A percentile compares a stretch with the other conserved stretches of the same genome.
These are phyloP conservation scores for Pythium folliculosum DNA, from an alignment of 352 stramenopile genomes.

Conservation along the genomic window DNA sequence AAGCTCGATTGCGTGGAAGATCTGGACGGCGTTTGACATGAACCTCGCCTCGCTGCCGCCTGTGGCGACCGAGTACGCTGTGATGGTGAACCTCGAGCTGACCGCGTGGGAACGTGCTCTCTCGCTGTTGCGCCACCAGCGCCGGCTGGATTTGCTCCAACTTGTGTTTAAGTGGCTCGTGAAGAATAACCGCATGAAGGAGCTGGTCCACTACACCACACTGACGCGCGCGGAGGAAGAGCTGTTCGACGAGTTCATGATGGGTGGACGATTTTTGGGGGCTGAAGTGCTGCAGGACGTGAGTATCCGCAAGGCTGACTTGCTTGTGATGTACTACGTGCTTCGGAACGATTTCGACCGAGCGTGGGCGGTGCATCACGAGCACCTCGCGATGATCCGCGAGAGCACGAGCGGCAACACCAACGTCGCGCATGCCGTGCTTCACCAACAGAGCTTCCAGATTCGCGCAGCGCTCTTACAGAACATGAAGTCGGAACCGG, in stretches of 20 bases:
- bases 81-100: slow-evolving; percentile 79
- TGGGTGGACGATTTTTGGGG: slow-evolving; percentile 46
- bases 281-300: slow-evolving; percentile 67
- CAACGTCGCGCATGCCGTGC: slow-evolving; percentile 51
- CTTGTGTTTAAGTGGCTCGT: slow-evolving; percentile 77
- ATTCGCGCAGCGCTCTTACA: slow-evolving; percentile 59
- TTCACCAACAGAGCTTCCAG: slow-evolving; percentile 68
- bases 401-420: slow-evolving; percentile 60
- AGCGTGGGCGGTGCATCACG: slow-evolving; percentile 76
- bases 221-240: slow-evolving; percentile 54
- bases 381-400: slow-evolving; percentile 75
- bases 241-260: slow-evolving; percentile 73
- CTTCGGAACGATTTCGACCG: slow-evolving; percentile 71
- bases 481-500: slow-evolving; percentile 70
- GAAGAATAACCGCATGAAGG: slow-evolving; percentile 70
- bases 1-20: slow-evolving; percentile 78
- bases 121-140: slow-evolving; percentile 58
- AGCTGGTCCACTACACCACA: slow-evolving; percentile 67
- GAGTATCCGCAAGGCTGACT: slow-evolving; percentile 67
- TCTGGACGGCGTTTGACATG: slow-evolving; percentile 82
- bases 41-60: slow-evolving; percentile 48
- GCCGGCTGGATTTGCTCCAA: slow-evolving; percentile 55
- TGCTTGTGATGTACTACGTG: slow-evolving; percentile 87
- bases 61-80: slow-evolving; percentile 61
- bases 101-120: slow-evolving; percentile 75